These are phyloP conservation scores for Nelumbo lutea DNA, from an alignment of 164 flowering plant species.

Conservation along the genomic window DNA sequence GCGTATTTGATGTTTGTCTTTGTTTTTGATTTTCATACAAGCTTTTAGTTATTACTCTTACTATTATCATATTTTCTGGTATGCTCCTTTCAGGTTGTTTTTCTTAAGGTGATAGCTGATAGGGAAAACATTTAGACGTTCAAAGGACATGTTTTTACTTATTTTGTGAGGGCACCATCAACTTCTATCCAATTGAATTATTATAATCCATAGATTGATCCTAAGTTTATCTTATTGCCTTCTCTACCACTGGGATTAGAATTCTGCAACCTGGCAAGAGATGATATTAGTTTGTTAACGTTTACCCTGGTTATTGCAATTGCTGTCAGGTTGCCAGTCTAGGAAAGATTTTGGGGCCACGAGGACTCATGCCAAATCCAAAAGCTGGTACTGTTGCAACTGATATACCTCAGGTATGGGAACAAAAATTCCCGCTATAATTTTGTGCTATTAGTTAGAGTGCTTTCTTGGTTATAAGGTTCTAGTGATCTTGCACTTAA, in stretches of 20 bases:
- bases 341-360: slow-evolving; percentile 94
- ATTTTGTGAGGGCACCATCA: neutral
- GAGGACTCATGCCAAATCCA: slow-evolving; percentile 99
- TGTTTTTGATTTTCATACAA: no score
- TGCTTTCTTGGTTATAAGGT: no score
- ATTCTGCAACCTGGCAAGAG: no score
- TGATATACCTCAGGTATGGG: slow-evolving; percentile 80
- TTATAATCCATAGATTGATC: neutral
- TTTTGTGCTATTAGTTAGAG: neutral
- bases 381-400: slow-evolving; percentile 96
- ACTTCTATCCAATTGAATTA: neutral
- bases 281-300: neutral
- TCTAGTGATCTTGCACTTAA: no score
- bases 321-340: slow-evolving; percentile 77
- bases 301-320: neutral
- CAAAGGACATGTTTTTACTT: neutral
- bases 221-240: neutral
- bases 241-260: no score
- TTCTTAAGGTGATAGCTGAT: no score
- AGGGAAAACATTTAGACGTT: neutral
- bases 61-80: no score
- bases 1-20: no score
- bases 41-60: no score
- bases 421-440: neutral
- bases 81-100: no score